Conservation (phyloP, 2,329 filamentous ascomycete species). For the Beauveria sp. region DNA sequence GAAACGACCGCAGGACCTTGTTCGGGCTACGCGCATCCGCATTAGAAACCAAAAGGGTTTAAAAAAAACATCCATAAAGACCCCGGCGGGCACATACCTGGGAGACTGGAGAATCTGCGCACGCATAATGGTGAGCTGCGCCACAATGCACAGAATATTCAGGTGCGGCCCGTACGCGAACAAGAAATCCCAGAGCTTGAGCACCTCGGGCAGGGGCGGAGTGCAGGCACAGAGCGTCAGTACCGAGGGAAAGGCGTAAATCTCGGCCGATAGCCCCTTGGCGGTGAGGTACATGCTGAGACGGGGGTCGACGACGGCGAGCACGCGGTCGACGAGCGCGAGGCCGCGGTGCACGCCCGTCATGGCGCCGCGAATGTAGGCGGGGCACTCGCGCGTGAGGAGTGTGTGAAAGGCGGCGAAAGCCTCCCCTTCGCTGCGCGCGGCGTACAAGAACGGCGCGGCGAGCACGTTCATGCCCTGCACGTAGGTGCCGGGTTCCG, state of each 20-base stretch:
- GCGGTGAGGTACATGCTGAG: slow-evolving; percentile 75
- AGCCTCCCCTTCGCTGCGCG: slow-evolving; percentile 88
- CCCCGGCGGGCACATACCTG: slow-evolving; percentile 49
- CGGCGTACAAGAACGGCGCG: slow-evolving; percentile 90
- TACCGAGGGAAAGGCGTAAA: slow-evolving; percentile 94
- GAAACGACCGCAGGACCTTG: slow-evolving; percentile 82
- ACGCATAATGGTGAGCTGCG: slow-evolving; percentile 82
- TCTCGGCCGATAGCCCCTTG: slow-evolving; percentile 83
- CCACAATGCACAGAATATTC: slow-evolving; percentile 94
- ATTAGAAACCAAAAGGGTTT: background rate
- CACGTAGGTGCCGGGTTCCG: slow-evolving; percentile 79
- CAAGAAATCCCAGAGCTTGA: slow-evolving; percentile 92
- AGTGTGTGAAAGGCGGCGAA: slow-evolving; percentile 86
- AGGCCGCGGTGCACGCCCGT: slow-evolving; percentile 92
- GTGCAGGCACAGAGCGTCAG: slow-evolving; percentile 93
- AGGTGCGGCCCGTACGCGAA: slow-evolving; percentile 93
- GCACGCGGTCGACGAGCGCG: slow-evolving; percentile 81
- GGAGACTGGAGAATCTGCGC: slow-evolving; percentile 75
- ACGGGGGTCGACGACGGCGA: slow-evolving; percentile 86
- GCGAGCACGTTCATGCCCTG: slow-evolving; percentile 99
- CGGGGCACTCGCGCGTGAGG: slow-evolving; percentile 80
- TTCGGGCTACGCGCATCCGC: slow-evolving; percentile 59
- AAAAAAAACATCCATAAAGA: background rate
- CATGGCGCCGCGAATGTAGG: slow-evolving; percentile 93
- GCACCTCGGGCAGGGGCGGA: slow-evolving; percentile 84